Percentiles rank a stretch among this genome's conserved stretches.
Conservation (phyloP, 805 yeast species). For the Kregervanrija fluxuum region DNA sequence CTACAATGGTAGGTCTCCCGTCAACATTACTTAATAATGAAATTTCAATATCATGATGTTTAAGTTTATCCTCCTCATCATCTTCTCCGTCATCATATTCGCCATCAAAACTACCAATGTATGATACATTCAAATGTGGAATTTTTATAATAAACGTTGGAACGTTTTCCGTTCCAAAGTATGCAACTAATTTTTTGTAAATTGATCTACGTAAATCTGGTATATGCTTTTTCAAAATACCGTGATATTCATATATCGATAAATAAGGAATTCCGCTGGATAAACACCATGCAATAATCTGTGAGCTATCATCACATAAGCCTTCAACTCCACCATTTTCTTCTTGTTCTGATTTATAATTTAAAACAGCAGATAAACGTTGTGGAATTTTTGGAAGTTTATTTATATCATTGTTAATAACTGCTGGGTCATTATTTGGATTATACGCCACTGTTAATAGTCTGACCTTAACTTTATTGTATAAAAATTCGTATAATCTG, state of each 20-base stretch:
- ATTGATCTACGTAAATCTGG: slow-evolving; percentile 52
- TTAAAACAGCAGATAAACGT: slow-evolving; percentile 68
- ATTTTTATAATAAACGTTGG: slow-evolving; percentile 58
- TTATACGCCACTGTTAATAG: slow-evolving; percentile 59
- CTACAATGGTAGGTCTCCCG: slow-evolving; percentile 87
- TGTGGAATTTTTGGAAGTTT: slow-evolving; percentile 71
- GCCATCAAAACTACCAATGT: slow-evolving; percentile 33
- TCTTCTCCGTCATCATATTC: slow-evolving; percentile 24
- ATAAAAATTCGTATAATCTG: slow-evolving; percentile 44
- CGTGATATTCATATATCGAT: slow-evolving; percentile 74
- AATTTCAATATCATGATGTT: slow-evolving; percentile 47
- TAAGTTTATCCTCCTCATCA: slow-evolving; percentile 17
- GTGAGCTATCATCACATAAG: slow-evolving; percentile 67
- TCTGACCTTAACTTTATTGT: slow-evolving; percentile 47
- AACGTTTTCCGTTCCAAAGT: slow-evolving; percentile 63
- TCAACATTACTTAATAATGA: slow-evolving; percentile 66
- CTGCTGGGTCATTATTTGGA: slow-evolving; percentile 70
- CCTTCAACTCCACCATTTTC: slow-evolving; percentile 90
- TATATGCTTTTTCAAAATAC: slow-evolving; percentile 49
- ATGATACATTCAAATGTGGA: slow-evolving; percentile 56
- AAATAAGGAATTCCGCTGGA: slow-evolving; percentile 75
- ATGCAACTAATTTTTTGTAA: slow-evolving; percentile 50
- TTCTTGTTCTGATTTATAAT: slow-evolving; percentile 64
- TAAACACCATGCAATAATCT: slow-evolving; percentile 79
- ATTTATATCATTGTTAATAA: slow-evolving; percentile 76